These are phyloP conservation scores for Diaporthe citri DNA, from an alignment of 2,329 filamentous ascomycete species.

Conservation along the genomic window DNA sequence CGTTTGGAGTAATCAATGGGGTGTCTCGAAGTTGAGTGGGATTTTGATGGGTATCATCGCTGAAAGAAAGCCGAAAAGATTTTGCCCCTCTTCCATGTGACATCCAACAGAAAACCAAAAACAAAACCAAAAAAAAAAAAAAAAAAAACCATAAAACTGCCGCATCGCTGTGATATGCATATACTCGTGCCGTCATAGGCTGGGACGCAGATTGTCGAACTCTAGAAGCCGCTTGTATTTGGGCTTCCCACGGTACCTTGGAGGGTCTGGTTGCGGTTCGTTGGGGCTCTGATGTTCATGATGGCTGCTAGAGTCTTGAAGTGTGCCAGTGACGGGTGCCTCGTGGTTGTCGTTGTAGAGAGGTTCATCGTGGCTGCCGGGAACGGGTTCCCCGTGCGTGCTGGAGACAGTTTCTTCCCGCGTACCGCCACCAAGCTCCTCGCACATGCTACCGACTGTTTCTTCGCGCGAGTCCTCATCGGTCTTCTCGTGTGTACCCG, in stretches of 20 bases:
- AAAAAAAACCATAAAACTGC: constrained; percentile 17
- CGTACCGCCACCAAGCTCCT: background rate
- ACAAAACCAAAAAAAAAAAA: background rate
- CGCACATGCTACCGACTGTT: background rate
- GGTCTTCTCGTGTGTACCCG: too few relatives aligned
- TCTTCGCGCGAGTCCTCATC: background rate
- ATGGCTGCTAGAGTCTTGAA: background rate
- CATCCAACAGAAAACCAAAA: background rate
- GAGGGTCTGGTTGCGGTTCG: background rate
- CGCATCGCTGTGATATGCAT: constrained; percentile 21
- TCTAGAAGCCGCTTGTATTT: background rate
- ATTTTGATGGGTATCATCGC: constrained; percentile 32
- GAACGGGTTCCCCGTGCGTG: background rate
- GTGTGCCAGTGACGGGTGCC: background rate
- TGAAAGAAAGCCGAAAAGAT: constrained; percentile 17
- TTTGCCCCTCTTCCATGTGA: constrained; percentile 4
- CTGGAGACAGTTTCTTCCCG: background rate
- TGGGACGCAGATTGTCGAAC: constrained; percentile 7
- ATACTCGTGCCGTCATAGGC: constrained; percentile 16
- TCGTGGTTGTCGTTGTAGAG: background rate
- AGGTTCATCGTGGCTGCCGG: background rate
- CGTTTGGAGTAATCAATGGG: background rate
- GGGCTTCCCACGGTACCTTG: constrained; percentile 1
- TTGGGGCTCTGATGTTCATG: background rate
- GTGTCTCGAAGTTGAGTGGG: background rate